Evolutionary conservation across 768 basidiomycete species (phyloP).

Genomic region (Scleroderma bovista): DNA sequence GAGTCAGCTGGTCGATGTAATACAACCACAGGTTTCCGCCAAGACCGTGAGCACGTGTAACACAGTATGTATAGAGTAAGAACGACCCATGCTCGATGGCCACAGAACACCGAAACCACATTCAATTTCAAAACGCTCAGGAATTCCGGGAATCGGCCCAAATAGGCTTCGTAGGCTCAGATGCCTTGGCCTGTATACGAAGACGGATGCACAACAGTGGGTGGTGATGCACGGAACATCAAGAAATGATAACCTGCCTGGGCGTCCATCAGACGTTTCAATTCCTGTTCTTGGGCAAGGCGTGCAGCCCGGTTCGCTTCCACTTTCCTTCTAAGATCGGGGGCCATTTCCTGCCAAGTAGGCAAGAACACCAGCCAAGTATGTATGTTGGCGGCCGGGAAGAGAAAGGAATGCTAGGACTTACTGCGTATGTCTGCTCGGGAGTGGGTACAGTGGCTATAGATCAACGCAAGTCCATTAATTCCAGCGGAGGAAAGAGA

Average conservation of each 20-base stretch:
- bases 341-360: constrained; percentile 53
- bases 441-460: constrained; percentile 32
- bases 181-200: not conserved
- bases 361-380: constrained; percentile 1
- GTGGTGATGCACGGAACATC: not conserved
- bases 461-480: constrained; percentile 1
- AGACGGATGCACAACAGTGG: no score
- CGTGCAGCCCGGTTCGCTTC: constrained; percentile 53
- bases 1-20: not conserved
- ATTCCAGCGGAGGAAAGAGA: not conserved
- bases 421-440: constrained; percentile 31
- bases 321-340: constrained; percentile 58
- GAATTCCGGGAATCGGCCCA: constrained; percentile 26
- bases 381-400: no score
- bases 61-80: not conserved
- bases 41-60: not conserved
- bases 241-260: constrained; percentile 38
- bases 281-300: constrained; percentile 47
- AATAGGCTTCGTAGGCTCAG: constrained; percentile 29
- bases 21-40: not conserved
- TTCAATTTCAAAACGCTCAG: no score
- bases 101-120: no score
- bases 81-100: no score
- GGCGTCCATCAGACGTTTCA: constrained; percentile 45
- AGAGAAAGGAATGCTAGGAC: constrained; percentile 7